Evolutionary conservation across 768 basidiomycete species (phyloP).

Genomic region (Lentinula guzmanii): DNA sequence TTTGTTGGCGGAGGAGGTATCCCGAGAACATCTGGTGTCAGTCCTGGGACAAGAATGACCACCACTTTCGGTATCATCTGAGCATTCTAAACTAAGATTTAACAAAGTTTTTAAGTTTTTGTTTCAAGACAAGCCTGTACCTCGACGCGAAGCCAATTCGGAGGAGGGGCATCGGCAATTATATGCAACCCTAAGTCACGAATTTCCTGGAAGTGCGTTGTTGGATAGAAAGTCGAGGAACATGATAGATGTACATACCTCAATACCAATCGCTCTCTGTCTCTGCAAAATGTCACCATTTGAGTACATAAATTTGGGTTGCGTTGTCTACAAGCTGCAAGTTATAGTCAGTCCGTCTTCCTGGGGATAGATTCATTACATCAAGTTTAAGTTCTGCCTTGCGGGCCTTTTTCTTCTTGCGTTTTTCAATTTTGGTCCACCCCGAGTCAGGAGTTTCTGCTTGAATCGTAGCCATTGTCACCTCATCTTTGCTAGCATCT

Average conservation of each 20-base stretch:
- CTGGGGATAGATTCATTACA: constrained; percentile 37
- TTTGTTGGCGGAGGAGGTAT: constrained; percentile 69
- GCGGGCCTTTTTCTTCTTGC: constrained; percentile 60
- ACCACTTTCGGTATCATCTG: constrained; percentile 74
- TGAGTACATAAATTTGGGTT: constrained; percentile 77
- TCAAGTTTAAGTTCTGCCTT: constrained; percentile 53
- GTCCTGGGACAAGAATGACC: constrained; percentile 76
- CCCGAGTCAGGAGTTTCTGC: constrained; percentile 18
- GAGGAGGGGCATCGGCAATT: constrained; percentile 75
- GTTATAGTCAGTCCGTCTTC: constrained; percentile 9
- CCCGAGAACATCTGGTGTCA: constrained; percentile 68
- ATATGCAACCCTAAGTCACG: constrained; percentile 83
- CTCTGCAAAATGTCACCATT: constrained; percentile 70
- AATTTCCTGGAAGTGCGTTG: constrained; percentile 55
- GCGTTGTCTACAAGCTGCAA: constrained; percentile 31
- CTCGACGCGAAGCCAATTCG: constrained; percentile 82
- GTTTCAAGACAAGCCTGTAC: constrained; percentile 31
- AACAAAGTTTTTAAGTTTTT: background rate
- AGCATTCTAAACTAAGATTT: constrained; percentile 47
- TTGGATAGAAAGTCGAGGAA: background rate
- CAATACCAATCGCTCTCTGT: constrained; percentile 72
- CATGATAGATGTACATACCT: constrained; percentile 42
- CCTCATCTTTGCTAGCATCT: constrained; percentile 8
- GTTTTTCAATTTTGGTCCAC: constrained; percentile 70
- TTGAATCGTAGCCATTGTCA: background rate